phyloP scores from a whole-genome alignment of 306 rosid species.

The Glycyrrhiza uralensis region DNA sequence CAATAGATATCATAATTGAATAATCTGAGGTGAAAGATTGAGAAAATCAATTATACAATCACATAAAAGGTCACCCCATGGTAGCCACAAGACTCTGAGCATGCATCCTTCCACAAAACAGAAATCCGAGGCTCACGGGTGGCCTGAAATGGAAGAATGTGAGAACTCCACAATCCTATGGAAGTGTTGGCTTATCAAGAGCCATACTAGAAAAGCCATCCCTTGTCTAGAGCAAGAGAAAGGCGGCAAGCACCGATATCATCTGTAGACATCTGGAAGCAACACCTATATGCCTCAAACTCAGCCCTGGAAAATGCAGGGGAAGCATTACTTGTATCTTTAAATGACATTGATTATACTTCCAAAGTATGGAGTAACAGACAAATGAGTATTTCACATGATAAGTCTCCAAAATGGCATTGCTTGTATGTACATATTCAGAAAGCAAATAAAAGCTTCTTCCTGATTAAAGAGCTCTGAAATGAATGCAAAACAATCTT shows the following conservation, averaged over 20 bases:
- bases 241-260: slow-evolving; percentile 40
- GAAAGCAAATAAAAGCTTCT: slow-evolving; percentile 30
- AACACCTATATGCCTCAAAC: slow-evolving; percentile 59
- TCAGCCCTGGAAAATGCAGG: slow-evolving; percentile 74
- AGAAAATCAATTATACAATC: slow-evolving; percentile 36
- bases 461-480: not conserved
- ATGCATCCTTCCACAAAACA: slow-evolving; percentile 47
- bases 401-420: slow-evolving; percentile 9
- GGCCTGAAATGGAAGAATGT: slow-evolving; percentile 48
- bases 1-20: slow-evolving; percentile 15
- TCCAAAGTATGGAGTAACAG: slow-evolving; percentile 38
- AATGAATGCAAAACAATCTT: slow-evolving; percentile 27
- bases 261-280: slow-evolving; percentile 54
- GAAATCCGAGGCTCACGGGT: slow-evolving; percentile 50
- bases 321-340: slow-evolving; percentile 54
- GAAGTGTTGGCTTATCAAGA: slow-evolving; percentile 41
- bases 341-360: slow-evolving; percentile 38
- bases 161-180: slow-evolving; percentile 34
- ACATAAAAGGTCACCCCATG: slow-evolving; percentile 39
- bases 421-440: slow-evolving; percentile 17
- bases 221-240: slow-evolving; percentile 42
- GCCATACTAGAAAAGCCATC: slow-evolving; percentile 35
- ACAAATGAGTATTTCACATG: slow-evolving; percentile 24
- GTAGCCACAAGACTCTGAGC: slow-evolving; percentile 47
- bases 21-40: slow-evolving; percentile 29